phyloP scores from a whole-genome alignment of 176 grass and related monocot species.

The Ensete ventricosum region DNA sequence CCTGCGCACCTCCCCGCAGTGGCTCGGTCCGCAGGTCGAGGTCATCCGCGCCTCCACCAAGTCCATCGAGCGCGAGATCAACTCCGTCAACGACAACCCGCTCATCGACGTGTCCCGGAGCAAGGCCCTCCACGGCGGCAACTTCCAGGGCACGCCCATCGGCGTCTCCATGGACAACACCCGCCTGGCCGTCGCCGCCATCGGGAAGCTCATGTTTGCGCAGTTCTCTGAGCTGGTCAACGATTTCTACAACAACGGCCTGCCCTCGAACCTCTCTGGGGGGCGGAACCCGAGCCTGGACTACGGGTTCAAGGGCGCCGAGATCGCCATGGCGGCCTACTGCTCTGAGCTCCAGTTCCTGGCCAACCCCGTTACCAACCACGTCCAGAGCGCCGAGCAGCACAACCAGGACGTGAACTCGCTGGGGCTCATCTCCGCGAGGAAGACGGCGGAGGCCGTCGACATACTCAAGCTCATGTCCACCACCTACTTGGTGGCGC shows the following conservation, averaged over 20 bases:
- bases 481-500: slow-evolving; percentile 6
- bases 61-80: slow-evolving; percentile 21
- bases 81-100: slow-evolving; percentile 18
- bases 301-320: slow-evolving; percentile 18
- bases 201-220: slow-evolving; percentile 21
- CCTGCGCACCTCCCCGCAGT: slow-evolving; percentile 16
- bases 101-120: slow-evolving; percentile 17
- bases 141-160: slow-evolving; percentile 20
- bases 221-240: slow-evolving; percentile 22
- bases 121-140: slow-evolving; percentile 16
- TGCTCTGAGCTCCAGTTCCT: slow-evolving; percentile 26
- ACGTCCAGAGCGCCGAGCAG: slow-evolving; percentile 29
- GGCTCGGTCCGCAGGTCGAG: slow-evolving; percentile 18
- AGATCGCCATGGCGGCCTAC: slow-evolving; percentile 28
- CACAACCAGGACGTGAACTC: slow-evolving; percentile 24
- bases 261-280: slow-evolving; percentile 16
- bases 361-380: slow-evolving; percentile 22
- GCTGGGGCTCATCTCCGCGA: slow-evolving; percentile 5
- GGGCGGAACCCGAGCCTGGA: slow-evolving; percentile 15
- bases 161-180: slow-evolving; percentile 20
- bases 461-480: slow-evolving; percentile 17
- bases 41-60: slow-evolving; percentile 12
- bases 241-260: slow-evolving; percentile 22
- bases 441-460: slow-evolving; percentile 12
- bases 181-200: slow-evolving; percentile 12